Conservation (phyloP, 169 alveolate genomes). For the Amoebophrya sp. region DNA sequence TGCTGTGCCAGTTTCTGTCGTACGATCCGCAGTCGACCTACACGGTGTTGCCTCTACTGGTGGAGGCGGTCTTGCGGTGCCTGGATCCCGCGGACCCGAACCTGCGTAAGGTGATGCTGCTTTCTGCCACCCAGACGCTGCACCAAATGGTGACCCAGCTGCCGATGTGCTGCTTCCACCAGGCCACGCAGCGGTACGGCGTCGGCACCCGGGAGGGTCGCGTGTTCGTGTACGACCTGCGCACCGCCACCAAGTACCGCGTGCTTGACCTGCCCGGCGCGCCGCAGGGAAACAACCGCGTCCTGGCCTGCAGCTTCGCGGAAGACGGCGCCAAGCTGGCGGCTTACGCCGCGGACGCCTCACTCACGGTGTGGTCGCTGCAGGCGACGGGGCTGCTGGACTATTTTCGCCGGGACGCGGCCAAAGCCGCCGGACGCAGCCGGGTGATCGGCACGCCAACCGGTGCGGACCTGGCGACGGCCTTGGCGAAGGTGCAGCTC, state of each 20-base stretch:
- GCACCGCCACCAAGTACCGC: not conserved
- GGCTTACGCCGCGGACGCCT: not conserved
- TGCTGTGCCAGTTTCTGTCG: not conserved
- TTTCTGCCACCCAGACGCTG: not conserved
- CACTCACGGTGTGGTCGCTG: not conserved
- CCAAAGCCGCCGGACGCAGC: not conserved
- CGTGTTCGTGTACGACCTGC: not conserved
- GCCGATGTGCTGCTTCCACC: not conserved
- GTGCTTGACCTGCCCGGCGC: not conserved
- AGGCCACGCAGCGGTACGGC: not conserved
- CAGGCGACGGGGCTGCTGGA: not conserved
- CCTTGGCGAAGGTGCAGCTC: not conserved
- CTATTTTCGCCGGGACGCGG: not conserved
- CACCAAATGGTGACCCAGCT: not conserved
- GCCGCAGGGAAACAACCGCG: not conserved
- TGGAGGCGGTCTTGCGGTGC: not conserved
- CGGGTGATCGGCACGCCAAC: not conserved
- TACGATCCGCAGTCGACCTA: not conserved
- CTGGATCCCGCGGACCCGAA: not conserved
- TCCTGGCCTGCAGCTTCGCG: not conserved
- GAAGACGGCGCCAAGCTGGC: not conserved
- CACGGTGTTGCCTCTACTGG: not conserved
- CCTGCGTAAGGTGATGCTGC: not conserved
- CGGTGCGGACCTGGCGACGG: not conserved
- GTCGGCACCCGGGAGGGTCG: not conserved